Conservation (phyloP, 164 flowering plant species). For the Berberis vulgaris region DNA sequence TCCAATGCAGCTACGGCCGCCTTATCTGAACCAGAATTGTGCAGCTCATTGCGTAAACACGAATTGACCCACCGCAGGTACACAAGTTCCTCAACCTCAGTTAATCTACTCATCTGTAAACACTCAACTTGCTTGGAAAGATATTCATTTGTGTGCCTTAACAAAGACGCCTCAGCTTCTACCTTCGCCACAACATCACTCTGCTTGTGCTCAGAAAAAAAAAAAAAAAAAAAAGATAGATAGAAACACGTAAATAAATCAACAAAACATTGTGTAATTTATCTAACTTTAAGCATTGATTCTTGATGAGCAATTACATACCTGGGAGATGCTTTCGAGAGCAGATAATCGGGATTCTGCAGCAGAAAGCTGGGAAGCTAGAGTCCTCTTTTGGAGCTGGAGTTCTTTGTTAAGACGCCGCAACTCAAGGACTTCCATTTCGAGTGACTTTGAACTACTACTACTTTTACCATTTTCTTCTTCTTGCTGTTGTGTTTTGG, state of each 20-base stretch:
- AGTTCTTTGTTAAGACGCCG: slow-evolving; percentile 78
- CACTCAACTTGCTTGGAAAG: slow-evolving; percentile 82
- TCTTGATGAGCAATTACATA: slow-evolving; percentile 10
- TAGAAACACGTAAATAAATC: background rate
- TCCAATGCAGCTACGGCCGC: slow-evolving; percentile 20
- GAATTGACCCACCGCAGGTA: slow-evolving; percentile 85
- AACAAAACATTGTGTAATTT: background rate
- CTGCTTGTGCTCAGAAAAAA: slow-evolving; percentile 23
- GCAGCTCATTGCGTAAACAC: slow-evolving; percentile 59
- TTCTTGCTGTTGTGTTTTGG: slow-evolving; percentile 13
- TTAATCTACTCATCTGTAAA: slow-evolving; percentile 63
- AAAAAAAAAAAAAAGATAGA: background rate
- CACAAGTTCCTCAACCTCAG: slow-evolving; percentile 86
- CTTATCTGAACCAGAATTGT: slow-evolving; percentile 16
- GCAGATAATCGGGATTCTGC: slow-evolving; percentile 48
- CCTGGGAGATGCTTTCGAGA: slow-evolving; percentile 54
- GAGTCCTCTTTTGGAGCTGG: slow-evolving; percentile 73
- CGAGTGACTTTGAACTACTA: slow-evolving; percentile 22
- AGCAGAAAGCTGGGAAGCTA: slow-evolving; percentile 49
- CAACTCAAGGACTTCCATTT: slow-evolving; percentile 72
- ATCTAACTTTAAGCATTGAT: too few relatives aligned
- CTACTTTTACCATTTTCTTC: slow-evolving; percentile 8
- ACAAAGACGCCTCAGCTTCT: slow-evolving; percentile 67
- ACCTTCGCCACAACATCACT: slow-evolving; percentile 56
- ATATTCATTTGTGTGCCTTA: slow-evolving; percentile 65